These are phyloP conservation scores for Neurospora sp. DNA, from an alignment of 495 filamentous ascomycete genomes.

Conservation along the genomic window DNA sequence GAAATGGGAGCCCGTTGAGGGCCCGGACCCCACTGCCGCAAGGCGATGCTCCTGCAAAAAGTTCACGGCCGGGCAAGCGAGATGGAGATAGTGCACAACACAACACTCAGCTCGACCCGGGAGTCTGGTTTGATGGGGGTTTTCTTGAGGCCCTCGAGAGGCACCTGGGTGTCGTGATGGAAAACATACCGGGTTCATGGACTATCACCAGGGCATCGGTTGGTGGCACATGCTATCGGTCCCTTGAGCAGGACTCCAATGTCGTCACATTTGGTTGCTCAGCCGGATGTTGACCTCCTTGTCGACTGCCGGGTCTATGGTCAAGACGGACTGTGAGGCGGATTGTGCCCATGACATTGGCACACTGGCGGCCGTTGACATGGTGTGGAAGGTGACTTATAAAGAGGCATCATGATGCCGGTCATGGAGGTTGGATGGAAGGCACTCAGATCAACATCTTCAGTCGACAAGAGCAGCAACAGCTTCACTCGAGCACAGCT, in stretches of 20 bases:
- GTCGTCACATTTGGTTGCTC: not conserved
- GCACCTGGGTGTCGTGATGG: not conserved
- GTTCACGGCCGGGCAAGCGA: not conserved
- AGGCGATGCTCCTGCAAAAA: not conserved
- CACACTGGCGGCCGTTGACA: not conserved
- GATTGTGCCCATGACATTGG: not conserved
- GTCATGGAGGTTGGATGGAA: not conserved
- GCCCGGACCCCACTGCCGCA: not conserved
- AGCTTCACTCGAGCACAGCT: not conserved
- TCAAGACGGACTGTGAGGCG: not conserved
- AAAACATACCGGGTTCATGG: not conserved
- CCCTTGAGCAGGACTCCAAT: not conserved
- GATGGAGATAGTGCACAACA: not conserved
- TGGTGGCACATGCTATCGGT: not conserved
- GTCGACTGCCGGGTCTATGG: not conserved
- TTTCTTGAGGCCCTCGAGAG: not conserved
- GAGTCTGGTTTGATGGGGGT: not conserved
- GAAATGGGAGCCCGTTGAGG: not conserved
- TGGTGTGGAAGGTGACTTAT: not conserved
- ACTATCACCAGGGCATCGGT: not conserved
- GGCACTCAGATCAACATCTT: not conserved
- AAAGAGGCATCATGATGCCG: not conserved
- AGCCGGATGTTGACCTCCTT: not conserved
- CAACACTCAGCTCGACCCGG: not conserved
- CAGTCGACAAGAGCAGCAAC: not conserved